Evolutionary conservation across 1,139 yeast species (phyloP), one percentile per base, ranked within the genome.

Genomic region (Yamadazyma sp.): DNA sequence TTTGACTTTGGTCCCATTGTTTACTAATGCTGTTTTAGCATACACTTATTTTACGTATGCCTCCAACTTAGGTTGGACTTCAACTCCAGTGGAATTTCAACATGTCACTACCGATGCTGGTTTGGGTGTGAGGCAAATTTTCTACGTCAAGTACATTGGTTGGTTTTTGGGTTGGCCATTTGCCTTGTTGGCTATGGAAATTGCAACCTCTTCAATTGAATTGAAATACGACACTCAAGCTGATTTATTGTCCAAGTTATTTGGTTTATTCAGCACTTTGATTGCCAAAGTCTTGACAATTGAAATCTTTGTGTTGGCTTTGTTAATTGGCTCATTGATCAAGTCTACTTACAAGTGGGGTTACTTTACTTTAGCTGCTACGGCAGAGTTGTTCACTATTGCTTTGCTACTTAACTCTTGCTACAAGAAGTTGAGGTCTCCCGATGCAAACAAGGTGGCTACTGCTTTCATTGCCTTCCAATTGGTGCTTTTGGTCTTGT

Each of bases 291-390:
- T 76, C 31, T 60, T 76, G 39, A 55, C 72, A 20, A 67, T 72
- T 38, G 79, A 73, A 53, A 65, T 76, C 13, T 76, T 61, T 50
- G 80, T 78, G 23, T 66, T 80, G 40, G 70, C 76, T 36, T 65
- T 76, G 35, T 67, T 80, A 54, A 67, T 79, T 53, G 86, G 82
- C 46, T 50, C 71, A 20, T 59, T 79, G 43, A 76, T 81, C 40
- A 56, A 58, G 37, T 75, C 85, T 11, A 63, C 79, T 39, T 81
- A 81, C 61, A 81, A 77, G 60, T 80, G 86, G 86, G 87, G 84
- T 50, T 79, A 73, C 67, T 78, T 68, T 44, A 66, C 71, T 31
- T 67, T 67, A 50, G 61, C 69, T 15, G 53, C 53, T n/a, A 44
- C 55, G 39, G 70, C 68, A 23, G 65, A 61, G 45, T 48, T 76